Base-by-base conservation (phyloP, 306 rosid genomes). In the Luffa acutangula region DNA sequence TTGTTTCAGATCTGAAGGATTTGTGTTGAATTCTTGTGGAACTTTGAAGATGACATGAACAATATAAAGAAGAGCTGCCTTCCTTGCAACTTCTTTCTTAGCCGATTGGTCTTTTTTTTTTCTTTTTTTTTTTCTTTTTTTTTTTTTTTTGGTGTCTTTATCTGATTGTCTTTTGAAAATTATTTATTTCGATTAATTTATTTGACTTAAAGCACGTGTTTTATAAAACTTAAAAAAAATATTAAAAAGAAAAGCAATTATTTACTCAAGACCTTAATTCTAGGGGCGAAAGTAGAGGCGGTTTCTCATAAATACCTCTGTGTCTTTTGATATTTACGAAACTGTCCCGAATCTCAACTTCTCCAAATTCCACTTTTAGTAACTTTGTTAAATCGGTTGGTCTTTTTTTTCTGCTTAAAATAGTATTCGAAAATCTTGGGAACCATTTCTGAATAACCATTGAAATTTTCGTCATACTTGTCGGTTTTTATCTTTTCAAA, bases 141-240 rank as follows among this genome's bases (percentile, higher is more conserved):
- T 79, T 72, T 80, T 78, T 43, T 63, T 59, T 20, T 45, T 6
- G 12, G 3, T 57, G 34, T 31, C 21, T 67, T 12, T 53, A 17
- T 53, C 46, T 6, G 25, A 5, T 43, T 58, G 52, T 60, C n/a
- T 41, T 39, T 37, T 60, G 14, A 60, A 12, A 21, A 6, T 33
- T 34, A 18, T 31, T 43, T 14, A 25, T 64, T 42, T 51, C 31
- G 75, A 15, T 7, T 36, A 43, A 21, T 74, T 63, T 10, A 56
- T 9, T 64, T 34, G 12, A 45, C 5, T 71, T 83, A 1, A 83
- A 77, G 88, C 97, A 93, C 97, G 96, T 93, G 84, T 91, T 89
- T 89, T 72, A n/a, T 41, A 49, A 25, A 46, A 6, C 5, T 48
- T 48, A 48, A 66, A 25, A 49, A 69, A 9, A 14, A n/a, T n/a